Conservation (phyloP, 2,329 filamentous ascomycete genomes). For the Tolypocladium sp. region DNA sequence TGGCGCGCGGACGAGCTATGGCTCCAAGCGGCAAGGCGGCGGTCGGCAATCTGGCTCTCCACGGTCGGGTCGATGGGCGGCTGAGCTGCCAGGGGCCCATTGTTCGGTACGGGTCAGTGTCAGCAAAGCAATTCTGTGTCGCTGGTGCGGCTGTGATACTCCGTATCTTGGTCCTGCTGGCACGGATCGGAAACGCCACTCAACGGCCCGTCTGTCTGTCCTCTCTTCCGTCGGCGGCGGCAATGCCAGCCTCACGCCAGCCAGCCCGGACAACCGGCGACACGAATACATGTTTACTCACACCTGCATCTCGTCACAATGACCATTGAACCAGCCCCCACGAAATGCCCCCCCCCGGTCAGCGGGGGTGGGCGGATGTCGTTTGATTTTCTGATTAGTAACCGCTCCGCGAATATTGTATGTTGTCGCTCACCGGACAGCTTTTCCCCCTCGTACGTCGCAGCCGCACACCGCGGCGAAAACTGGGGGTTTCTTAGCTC, state of each 20-base stretch:
- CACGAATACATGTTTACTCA: not conserved
- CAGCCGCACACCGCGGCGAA: not conserved
- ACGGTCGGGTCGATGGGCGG: not conserved
- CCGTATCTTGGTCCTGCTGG: no score
- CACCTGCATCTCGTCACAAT: not conserved
- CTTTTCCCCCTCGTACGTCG: not conserved
- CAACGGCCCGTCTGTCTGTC: not conserved
- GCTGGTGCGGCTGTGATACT: no score
- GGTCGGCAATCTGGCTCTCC: not conserved
- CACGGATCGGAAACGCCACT: not conserved
- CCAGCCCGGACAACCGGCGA: not conserved
- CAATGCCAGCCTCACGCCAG: not conserved
- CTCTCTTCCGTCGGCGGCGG: not conserved
- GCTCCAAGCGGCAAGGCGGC: not conserved
- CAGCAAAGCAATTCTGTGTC: not conserved
- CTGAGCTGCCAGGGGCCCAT: not conserved
- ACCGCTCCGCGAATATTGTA: not conserved
- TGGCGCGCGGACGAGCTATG: not conserved
- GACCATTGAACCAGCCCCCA: not conserved
- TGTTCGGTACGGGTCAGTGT: not conserved
- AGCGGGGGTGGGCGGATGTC: no score
- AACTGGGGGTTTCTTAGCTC: not conserved
- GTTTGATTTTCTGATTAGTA: not conserved
- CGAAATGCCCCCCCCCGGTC: not conserved
- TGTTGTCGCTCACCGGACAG: not conserved